phyloP scores from a whole-genome alignment of 768 basidiomycete genomes.

The Suillus hirtellus region DNA sequence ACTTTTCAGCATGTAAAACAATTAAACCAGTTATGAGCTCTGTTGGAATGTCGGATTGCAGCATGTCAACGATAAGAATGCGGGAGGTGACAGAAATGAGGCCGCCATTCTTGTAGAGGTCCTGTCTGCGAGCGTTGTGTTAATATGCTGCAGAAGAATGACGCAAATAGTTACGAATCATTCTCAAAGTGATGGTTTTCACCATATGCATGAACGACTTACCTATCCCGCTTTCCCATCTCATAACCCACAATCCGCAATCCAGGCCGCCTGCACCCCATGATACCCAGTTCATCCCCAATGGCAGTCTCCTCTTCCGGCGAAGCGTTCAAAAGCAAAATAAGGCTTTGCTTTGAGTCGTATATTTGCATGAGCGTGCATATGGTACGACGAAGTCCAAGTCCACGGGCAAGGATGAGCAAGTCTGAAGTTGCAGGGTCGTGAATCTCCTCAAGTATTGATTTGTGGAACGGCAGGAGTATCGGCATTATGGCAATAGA shows the following conservation, averaged over 20 bases:
- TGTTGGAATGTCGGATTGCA: slow-evolving; percentile 82
- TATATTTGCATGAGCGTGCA: slow-evolving; percentile 93
- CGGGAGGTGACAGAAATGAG: slow-evolving; percentile 90
- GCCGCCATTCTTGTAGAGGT: slow-evolving; percentile 85
- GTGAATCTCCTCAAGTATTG: slow-evolving; percentile 66
- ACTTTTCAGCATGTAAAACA: slow-evolving; percentile 91
- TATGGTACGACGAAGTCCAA: slow-evolving; percentile 81
- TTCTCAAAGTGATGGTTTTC: neutral
- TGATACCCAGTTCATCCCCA: slow-evolving; percentile 87
- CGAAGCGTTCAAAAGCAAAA: slow-evolving; percentile 82
- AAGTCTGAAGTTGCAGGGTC: slow-evolving; percentile 75
- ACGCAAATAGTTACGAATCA: neutral
- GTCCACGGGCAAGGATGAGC: slow-evolving; percentile 82
- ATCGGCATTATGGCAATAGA: slow-evolving; percentile 1
- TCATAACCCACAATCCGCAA: slow-evolving; percentile 83
- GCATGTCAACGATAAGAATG: slow-evolving; percentile 93
- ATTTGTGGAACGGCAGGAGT: slow-evolving; percentile 66
- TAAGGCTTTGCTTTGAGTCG: slow-evolving; percentile 78
- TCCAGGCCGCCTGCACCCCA: slow-evolving; percentile 89
- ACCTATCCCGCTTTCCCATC: slow-evolving; percentile 78
- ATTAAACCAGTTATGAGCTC: slow-evolving; percentile 87
- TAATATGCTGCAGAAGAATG: slow-evolving; percentile 8
- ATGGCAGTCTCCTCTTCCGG: slow-evolving; percentile 89
- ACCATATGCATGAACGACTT: slow-evolving; percentile 21
- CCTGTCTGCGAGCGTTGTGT: slow-evolving; percentile 54